Evolutionary conservation across 2,329 filamentous ascomycete genomes (phyloP).

Genomic region (Alternaria triticina): DNA sequence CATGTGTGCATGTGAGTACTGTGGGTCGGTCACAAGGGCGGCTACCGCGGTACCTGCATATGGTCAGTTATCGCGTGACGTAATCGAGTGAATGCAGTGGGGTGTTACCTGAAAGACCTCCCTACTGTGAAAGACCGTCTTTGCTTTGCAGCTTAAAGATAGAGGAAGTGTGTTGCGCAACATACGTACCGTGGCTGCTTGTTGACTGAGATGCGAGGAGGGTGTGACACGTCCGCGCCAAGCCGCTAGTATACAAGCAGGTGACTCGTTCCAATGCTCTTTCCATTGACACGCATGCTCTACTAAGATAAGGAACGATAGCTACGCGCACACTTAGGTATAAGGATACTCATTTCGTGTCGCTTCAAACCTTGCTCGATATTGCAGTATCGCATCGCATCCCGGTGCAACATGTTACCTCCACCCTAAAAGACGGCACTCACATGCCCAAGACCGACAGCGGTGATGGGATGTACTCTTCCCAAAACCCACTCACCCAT

Average conservation of each 20-base stretch:
- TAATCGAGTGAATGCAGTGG: constrained; percentile 2
- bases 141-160: not conserved
- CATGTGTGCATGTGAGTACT: constrained; percentile 4
- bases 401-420: not conserved
- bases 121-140: not conserved
- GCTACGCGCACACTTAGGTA: not conserved
- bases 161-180: not conserved
- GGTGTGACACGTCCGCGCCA: constrained; percentile 16
- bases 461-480: not conserved
- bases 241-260: constrained; percentile 10
- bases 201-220: constrained; percentile 6
- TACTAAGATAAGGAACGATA: not conserved
- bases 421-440: not conserved
- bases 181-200: not conserved
- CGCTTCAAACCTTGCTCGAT: not conserved
- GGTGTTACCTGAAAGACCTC: not conserved
- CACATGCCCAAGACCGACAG: not conserved
- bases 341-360: not conserved
- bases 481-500: not conserved
- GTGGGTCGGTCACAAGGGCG: constrained; percentile 3
- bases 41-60: constrained; percentile 12
- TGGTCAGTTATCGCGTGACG: not conserved
- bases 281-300: constrained; percentile 2
- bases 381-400: not conserved
- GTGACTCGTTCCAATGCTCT: not conserved